Conservation (phyloP, 352 stramenopile species). For the Phytophthora melonis region DNA sequence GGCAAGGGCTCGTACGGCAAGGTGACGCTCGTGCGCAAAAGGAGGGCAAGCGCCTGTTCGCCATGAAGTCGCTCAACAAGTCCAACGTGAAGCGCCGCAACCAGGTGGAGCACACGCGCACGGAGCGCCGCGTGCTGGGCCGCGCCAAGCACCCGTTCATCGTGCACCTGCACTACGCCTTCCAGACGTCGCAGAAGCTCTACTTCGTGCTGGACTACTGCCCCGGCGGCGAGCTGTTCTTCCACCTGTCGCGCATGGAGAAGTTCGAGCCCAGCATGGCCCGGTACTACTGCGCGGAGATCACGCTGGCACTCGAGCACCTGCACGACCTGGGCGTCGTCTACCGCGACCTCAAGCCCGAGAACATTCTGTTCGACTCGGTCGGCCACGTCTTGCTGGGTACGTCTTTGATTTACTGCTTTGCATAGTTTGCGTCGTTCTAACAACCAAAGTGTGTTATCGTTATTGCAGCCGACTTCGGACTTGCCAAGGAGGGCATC, state of each 20-base stretch:
- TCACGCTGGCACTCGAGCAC: slow-evolving; percentile 89
- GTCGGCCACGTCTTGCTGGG: slow-evolving; percentile 78
- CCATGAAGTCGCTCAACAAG: slow-evolving; percentile 93
- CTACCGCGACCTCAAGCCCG: slow-evolving; percentile 88
- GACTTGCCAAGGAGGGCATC: slow-evolving; percentile 90
- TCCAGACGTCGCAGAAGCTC: slow-evolving; percentile 92
- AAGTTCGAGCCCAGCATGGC: slow-evolving; percentile 91
- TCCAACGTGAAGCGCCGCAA: slow-evolving; percentile 94
- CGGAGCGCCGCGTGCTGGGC: slow-evolving; percentile 93
- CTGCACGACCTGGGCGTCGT: slow-evolving; percentile 91
- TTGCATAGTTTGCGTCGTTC: too few relatives aligned
- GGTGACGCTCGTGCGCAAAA: slow-evolving; percentile 92
- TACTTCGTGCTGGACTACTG: slow-evolving; percentile 95
- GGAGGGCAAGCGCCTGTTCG: slow-evolving; percentile 75
- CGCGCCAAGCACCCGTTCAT: slow-evolving; percentile 93
- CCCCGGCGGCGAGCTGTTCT: slow-evolving; percentile 91
- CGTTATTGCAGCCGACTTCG: slow-evolving; percentile 75
- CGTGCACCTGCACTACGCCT: slow-evolving; percentile 89
- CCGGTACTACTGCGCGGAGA: slow-evolving; percentile 93
- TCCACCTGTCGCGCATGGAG: slow-evolving; percentile 91
- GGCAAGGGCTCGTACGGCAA: slow-evolving; percentile 94
- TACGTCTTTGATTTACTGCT: slow-evolving; percentile 19
- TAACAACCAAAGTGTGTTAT: not conserved
- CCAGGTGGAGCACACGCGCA: slow-evolving; percentile 99
- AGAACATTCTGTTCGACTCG: slow-evolving; percentile 90